A percentile compares a stretch with the other conserved stretches of the same genome.
phyloP scores from a whole-genome alignment of 768 basidiomycete genomes.

The Rhodosporidiobolus odoratus region DNA sequence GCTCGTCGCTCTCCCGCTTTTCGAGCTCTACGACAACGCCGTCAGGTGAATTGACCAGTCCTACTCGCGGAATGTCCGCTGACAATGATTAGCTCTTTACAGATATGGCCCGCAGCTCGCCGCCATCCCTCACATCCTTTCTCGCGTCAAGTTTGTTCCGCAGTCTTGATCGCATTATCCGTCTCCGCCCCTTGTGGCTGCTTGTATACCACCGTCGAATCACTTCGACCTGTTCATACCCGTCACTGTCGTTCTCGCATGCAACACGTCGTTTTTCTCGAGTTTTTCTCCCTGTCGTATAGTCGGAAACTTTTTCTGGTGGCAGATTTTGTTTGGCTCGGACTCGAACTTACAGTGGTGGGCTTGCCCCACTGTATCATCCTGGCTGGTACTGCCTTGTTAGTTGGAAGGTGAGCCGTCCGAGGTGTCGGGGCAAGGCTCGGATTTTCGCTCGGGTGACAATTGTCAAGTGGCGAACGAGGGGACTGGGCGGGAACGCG shows the following conservation, averaged over 20 bases:
- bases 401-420: background rate
- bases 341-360: too few species aligned
- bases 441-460: background rate
- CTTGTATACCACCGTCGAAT: background rate
- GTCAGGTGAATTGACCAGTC: slow-evolving; percentile 56
- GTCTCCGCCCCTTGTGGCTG: background rate
- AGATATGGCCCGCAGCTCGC: slow-evolving; percentile 90
- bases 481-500: too few species aligned
- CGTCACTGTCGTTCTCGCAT: background rate
- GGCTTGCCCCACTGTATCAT: too few species aligned
- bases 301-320: background rate
- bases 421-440: background rate
- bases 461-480: too few species aligned
- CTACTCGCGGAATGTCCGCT: background rate
- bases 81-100: background rate
- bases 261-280: background rate
- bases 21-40: slow-evolving; percentile 95
- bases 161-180: background rate
- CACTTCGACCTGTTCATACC: background rate
- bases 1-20: slow-evolving; percentile 88
- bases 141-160: slow-evolving; percentile 69
- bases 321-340: too few species aligned
- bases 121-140: slow-evolving; percentile 85
- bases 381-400: too few species aligned
- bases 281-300: background rate